Conservation (phyloP, 202 grass and related monocot species). For the Schoenoplectus tabernaemontani region DNA sequence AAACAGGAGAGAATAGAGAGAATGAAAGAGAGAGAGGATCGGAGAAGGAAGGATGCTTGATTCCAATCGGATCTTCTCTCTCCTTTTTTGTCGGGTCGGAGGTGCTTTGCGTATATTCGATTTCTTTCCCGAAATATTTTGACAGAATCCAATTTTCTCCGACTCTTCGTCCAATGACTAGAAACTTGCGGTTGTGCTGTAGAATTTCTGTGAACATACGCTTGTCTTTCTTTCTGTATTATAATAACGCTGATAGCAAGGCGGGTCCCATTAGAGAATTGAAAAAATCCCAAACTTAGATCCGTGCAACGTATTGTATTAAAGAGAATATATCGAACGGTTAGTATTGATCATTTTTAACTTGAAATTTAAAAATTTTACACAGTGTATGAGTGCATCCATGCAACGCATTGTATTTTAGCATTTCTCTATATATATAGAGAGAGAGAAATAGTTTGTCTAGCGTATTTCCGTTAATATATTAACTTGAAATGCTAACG, state of each 20-base stretch:
- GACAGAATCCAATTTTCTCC: neutral
- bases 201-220: neutral
- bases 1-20: neutral
- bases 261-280: neutral
- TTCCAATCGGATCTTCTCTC: slow-evolving; percentile 60
- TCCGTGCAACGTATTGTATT: too few species aligned
- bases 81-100: neutral
- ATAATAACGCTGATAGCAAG: too few species aligned
- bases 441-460: too few species aligned
- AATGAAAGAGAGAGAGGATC: slow-evolving; percentile 26
- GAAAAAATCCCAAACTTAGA: too few species aligned
- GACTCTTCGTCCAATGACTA: neutral
- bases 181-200: neutral
- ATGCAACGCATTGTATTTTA: too few species aligned
- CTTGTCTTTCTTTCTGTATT: neutral
- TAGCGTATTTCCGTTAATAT: too few species aligned
- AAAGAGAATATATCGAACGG: too few species aligned
- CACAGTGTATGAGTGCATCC: too few species aligned
- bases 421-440: too few species aligned
- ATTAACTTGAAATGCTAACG: too few species aligned
- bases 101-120: neutral
- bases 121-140: slow-evolving; percentile 16
- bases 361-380: too few species aligned
- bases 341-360: too few species aligned
- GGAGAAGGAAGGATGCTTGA: slow-evolving; percentile 52